Base-by-base conservation (phyloP, 2,329 filamentous ascomycete species). In the Zasmidium angulare region DNA sequence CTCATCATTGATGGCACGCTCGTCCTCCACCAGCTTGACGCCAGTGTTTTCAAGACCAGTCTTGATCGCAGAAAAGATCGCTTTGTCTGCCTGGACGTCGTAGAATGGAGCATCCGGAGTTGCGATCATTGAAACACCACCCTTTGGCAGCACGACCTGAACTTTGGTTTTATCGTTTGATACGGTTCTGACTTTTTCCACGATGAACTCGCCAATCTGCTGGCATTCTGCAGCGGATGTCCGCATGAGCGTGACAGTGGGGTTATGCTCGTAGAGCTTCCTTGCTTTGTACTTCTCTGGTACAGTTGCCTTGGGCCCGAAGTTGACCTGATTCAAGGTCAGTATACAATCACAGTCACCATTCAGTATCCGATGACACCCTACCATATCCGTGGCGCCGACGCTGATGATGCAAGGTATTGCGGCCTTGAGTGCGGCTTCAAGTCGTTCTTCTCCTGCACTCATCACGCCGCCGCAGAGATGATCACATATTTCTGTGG, bases 401-500 rank as follows among this genome's bases (percentile, higher is more conserved):
- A 80, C 68, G 7, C 74, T 77, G 9, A 87, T 70, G 2, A 87
- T 73, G 24, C 79, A 76, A 0, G 88, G 88, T 46, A 89, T 81
- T 0, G 85, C 84, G 1, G 76, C 78, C 59, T 78, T 74, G 0
- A 82, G 78, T 0, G 85, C 85, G 0, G 85, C 84, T 21, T 82
- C 79, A 1, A 91, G 76, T 21, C 88, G 77, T 4, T 75, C 67
- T 1, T 79, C 74, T 0, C 84, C 86, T 0, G 87, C 86, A 26
- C 79, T 81, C 75, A 90, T 81, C 2, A 85, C 79, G 0, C 88
- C 87, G 0, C 86, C 88, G 17, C 83, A 81, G 0, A 89, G 63
- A 50, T 85, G 75, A 66, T 90, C 88, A 47, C 83, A 84, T 19
- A 89, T 79, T 67, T 91, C 88, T 0, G 86, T 89, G 0, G 87